A percentile compares a stretch with the other conserved stretches of the same genome.
phyloP scores from a whole-genome alignment of 768 basidiomycete genomes.

The Coprinopsis strossmayeri region DNA sequence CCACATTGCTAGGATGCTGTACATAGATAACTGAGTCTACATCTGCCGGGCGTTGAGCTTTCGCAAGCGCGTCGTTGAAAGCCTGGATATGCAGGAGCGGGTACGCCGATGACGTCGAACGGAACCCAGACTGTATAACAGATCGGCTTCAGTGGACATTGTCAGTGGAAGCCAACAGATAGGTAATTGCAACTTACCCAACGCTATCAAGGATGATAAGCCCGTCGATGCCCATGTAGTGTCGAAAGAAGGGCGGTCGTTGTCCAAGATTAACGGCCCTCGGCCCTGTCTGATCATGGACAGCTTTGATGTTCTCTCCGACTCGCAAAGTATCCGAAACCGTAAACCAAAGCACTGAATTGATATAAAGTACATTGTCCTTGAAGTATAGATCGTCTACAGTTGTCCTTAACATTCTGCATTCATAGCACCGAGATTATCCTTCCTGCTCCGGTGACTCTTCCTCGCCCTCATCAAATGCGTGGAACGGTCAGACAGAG shows the following conservation, averaged over 20 bases:
- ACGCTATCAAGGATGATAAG: constrained; percentile 71
- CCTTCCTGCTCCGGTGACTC: constrained; percentile 33
- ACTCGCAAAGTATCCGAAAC: too few species aligned
- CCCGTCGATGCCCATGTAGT: constrained; percentile 75
- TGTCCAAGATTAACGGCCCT: too few species aligned
- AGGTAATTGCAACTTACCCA: constrained; percentile 43
- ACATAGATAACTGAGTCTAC: constrained; percentile 77
- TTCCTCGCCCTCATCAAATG: constrained; percentile 31
- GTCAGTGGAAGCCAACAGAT: constrained; percentile 16
- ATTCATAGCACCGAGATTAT: constrained; percentile 30
- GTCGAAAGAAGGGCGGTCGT: background rate
- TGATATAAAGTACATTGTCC: background rate
- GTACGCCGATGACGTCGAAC: constrained; percentile 68
- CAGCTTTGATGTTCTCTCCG: too few species aligned
- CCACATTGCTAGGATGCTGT: constrained; percentile 35
- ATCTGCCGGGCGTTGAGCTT: constrained; percentile 42
- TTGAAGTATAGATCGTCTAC: background rate
- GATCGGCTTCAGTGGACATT: constrained; percentile 42
- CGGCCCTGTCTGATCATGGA: too few species aligned
- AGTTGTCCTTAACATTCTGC: constrained; percentile 9
- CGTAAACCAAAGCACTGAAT: too few species aligned
- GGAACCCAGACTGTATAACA: constrained; percentile 88
- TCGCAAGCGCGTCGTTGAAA: constrained; percentile 64
- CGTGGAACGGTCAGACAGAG: constrained; percentile 26
- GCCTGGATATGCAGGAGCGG: constrained; percentile 85